Base-by-base conservation (phyloP, 495 filamentous ascomycete species). In the Chaetomium cochliodes region DNA sequence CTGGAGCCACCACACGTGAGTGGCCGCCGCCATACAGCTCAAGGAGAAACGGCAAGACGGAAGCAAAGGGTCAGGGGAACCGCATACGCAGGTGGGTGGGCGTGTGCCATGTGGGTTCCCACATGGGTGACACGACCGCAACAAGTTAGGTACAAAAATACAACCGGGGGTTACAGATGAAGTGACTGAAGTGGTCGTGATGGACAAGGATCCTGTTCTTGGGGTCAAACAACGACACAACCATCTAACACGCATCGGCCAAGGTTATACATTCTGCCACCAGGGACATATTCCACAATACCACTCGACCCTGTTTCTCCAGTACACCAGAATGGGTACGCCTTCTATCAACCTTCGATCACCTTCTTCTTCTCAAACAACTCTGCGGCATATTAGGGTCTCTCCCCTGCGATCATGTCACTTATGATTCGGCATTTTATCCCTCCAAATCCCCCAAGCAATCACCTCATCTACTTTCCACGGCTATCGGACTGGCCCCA, bases 31-130 rank as follows among this genome's bases (percentile, higher is more conserved):
- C 41, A 16, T 37, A 2, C 51, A 23, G 23, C 18, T 3, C 9
- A 33, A n/a, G 23, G 20, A n/a, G 20, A 13, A 20, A 4, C 18
- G 49, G 16, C 3, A 13, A 25, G 51, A 28, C 9, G 9, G 9
- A 56, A 20, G 26, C 49, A 12, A 23, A 20, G 58, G 8, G 11
- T 13, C 42, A 57, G 51, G 62, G 22, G 49, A 44, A 12, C 50
- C 37, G 60, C 60, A 62, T 42, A 57, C 23, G 28, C 25, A 49
- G 20, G 4, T 5, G 28, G 13, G 26, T 6, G 46, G 16, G 47
- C 44, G 46, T 59, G 47, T 59, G 55, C 63, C 55, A 65, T 65
- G 63, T 60, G 63, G 46, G 54, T 25, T 50, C 22, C 56, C 55
- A 60, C 46, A 15, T 8, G 23, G 11, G 61, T 63, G 51, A 51